Conservation (phyloP, 2,329 filamentous ascomycete species). For the Gyromitra esculenta region DNA sequence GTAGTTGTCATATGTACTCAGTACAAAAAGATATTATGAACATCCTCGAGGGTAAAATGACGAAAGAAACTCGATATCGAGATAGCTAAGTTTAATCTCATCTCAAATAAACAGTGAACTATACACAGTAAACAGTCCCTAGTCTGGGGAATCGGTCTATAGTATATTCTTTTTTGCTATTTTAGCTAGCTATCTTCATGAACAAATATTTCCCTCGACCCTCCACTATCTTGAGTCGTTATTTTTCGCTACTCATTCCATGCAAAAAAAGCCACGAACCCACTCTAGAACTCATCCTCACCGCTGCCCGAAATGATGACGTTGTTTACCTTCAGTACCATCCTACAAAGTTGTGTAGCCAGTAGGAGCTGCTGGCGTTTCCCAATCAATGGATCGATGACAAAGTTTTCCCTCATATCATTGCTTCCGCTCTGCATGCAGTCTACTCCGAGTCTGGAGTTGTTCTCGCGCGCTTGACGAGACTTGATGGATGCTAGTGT, state of each 20-base stretch:
- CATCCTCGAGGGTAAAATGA: no score
- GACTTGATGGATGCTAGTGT: slow-evolving; percentile 95
- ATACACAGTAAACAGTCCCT: background rate
- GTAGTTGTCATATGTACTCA: no score
- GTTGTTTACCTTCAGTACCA: slow-evolving; percentile 84
- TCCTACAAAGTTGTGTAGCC: slow-evolving; percentile 95
- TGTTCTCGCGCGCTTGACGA: slow-evolving; percentile 88
- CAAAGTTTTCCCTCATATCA: slow-evolving; percentile 97
- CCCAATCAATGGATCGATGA: slow-evolving; percentile 97
- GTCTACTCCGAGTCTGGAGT: slow-evolving; percentile 85
- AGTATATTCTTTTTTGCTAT: slow-evolving; percentile 42
- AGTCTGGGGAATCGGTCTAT: slow-evolving; percentile 34
- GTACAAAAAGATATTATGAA: no score
- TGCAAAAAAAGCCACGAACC: background rate
- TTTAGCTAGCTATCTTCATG: slow-evolving; percentile 47
- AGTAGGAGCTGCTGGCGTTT: slow-evolving; percentile 97
- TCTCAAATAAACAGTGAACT: background rate
- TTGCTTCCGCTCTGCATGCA: slow-evolving; percentile 97
- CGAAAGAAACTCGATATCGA: background rate
- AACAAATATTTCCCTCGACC: slow-evolving; percentile 29
- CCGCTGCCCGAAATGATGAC: slow-evolving; percentile 59
- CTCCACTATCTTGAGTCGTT: slow-evolving; percentile 12
- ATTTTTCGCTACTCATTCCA: slow-evolving; percentile 3
- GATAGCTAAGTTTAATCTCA: background rate
- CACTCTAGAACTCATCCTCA: slow-evolving; percentile 59